Percentiles rank a stretch among this genome's conserved stretches.
Conservation (phyloP, 75 land plant species). For the Selaginella moellendorffii region DNA sequence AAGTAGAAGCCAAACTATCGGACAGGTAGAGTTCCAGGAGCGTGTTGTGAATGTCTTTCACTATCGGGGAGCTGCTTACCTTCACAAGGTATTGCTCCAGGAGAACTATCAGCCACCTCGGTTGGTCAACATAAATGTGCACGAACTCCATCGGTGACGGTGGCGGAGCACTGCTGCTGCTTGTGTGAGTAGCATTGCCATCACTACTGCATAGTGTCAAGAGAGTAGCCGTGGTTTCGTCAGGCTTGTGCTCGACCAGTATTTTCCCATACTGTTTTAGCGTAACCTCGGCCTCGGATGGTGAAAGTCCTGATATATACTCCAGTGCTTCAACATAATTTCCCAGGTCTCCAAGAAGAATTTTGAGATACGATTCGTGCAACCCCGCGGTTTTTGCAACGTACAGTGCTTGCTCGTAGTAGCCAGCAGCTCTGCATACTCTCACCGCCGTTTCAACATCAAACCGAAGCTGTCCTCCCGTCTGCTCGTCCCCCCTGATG, state of each 20-base stretch:
- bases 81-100: constrained; percentile 59
- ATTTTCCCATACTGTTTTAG: constrained; percentile 90
- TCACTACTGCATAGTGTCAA: constrained; percentile 64
- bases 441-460: constrained; percentile 94
- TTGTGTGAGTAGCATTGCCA: neutral
- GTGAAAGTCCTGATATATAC: constrained; percentile 65
- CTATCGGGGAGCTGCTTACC: constrained; percentile 69
- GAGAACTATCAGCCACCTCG: constrained; percentile 64
- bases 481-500: constrained; percentile 60
- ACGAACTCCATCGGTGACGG: constrained; percentile 88
- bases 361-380: constrained; percentile 91
- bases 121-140: constrained; percentile 75
- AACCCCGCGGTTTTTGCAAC: constrained; percentile 76
- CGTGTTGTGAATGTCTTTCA: constrained; percentile 80
- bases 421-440: constrained; percentile 92
- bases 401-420: constrained; percentile 90
- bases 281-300: constrained; percentile 65
- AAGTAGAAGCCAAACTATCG: constrained; percentile 42
- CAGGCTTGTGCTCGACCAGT: constrained; percentile 71
- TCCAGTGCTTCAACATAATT: constrained; percentile 79
- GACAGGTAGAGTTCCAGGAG: constrained; percentile 85
- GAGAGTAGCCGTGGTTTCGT: constrained; percentile 66
- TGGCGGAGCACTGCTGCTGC: neutral
- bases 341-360: constrained; percentile 80
- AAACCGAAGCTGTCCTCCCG: constrained; percentile 66